Evolutionary conservation across 2,329 filamentous ascomycete species (phyloP), one percentile per base, ranked within the genome.

Genomic region (Diplodia seriata): DNA sequence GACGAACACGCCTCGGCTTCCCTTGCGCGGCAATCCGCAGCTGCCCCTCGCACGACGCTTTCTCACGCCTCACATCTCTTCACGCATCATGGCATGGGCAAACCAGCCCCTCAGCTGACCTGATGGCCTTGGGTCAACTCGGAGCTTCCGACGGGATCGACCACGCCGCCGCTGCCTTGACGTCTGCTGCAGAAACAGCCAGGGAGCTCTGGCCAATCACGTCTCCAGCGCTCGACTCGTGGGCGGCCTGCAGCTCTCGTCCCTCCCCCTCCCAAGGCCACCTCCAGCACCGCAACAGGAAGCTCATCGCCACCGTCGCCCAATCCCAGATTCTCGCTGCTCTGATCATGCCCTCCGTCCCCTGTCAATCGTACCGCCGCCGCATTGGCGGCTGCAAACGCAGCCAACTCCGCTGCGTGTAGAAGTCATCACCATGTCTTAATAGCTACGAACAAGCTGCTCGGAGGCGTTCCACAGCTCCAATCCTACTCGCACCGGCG

Each of bases 271-370:
- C 29, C 26, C 40, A 61, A 49, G 18, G 36, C 57, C 18, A 20
- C 38, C 23, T n/a, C 40, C 23, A 61, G 3, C 38, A 61, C 18
- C 40, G n/a, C 57, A 61, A 33, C 20, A 61, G 57, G 57, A 43
- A 61, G 57, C 57, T 61, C 56, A 49, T 61, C 26, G 49, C 40
- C 23, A 49, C 38, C 56, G 9, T 26, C 38, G 26, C 14, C 56
- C 56, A 61, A 61, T 61, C 1, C 31, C 33, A 11, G 33, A 4
- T 38, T 11, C 23, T 26, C 23, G 23, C 23, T 26, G 23, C 23
- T 38, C 40, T 43, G 12, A 23, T 4, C 8, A 59, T 59, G 36
- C 36, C 36, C n/a, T 43, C 20, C 36, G 33, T n/a, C 15, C 11
- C 55, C 38, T 49, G 26, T 49, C 40, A 38, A 61, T 49, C 56